Evolutionary conservation across 2,329 filamentous ascomycete genomes (phyloP).

Genomic region (Scortechinia acanthostroma): DNA sequence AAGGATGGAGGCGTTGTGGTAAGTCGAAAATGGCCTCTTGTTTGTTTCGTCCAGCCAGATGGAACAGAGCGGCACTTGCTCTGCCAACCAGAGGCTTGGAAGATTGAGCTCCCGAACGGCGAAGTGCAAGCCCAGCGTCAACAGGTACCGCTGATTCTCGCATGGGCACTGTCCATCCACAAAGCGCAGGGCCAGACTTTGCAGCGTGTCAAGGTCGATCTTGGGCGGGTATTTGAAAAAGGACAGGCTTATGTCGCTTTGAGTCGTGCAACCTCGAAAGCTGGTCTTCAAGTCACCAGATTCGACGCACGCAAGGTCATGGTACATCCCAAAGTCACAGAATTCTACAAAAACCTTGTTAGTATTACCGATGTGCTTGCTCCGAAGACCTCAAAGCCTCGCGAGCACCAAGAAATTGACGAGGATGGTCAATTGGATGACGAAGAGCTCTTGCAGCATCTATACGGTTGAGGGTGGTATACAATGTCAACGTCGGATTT

Average conservation of each 20-base stretch:
- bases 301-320: conserved; percentile 90
- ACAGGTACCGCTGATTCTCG: conserved; percentile 50
- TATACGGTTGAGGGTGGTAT: no score
- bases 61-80: conserved; percentile 72
- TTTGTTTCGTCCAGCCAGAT: conserved; percentile 75
- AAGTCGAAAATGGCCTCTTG: conserved; percentile 67
- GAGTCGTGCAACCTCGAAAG: conserved; percentile 40
- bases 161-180: conserved; percentile 59
- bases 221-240: conserved; percentile 40
- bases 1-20: conserved; percentile 34
- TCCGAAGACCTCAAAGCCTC: not conserved
- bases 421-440: not conserved
- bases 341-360: conserved; percentile 78
- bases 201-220: conserved; percentile 45
- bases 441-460: not conserved
- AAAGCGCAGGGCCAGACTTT: conserved; percentile 58
- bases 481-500: no score
- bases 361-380: conserved; percentile 49
- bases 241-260: conserved; percentile 60
- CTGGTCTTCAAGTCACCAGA: conserved; percentile 67
- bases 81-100: conserved; percentile 85
- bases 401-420: not conserved
- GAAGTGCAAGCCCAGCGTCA: conserved; percentile 83
- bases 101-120: conserved; percentile 90
- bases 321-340: conserved; percentile 79